Conservation (phyloP, 345 rosid species). For the Acer saccharum region DNA sequence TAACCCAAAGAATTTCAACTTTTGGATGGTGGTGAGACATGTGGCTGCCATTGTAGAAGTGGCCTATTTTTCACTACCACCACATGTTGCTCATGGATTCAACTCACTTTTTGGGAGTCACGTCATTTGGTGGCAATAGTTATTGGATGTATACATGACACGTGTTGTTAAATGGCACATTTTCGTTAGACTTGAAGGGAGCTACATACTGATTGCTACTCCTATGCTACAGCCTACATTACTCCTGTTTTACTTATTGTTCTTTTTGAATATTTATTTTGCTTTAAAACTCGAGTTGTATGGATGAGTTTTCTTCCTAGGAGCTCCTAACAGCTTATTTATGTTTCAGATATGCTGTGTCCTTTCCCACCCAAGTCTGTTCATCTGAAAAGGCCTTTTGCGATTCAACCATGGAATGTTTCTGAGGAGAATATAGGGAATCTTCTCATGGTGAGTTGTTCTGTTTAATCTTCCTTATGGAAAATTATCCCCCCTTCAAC, state of each 20-base stretch:
- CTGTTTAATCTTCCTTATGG: not conserved
- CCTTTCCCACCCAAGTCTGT: conserved; percentile 70
- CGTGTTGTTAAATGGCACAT: not conserved
- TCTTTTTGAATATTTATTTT: not conserved
- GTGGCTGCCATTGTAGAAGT: not conserved
- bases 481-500: not conserved
- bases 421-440: conserved; percentile 86
- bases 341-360: conserved; percentile 57
- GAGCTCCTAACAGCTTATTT: conserved; percentile 13
- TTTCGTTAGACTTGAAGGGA: not conserved
- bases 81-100: not conserved
- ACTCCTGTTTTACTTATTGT: not conserved
- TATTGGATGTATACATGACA: not conserved
- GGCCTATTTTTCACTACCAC: not conserved
- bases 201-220: not conserved
- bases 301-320: conserved; percentile 19
- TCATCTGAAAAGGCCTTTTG: conserved; percentile 65
- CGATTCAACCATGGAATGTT: conserved; percentile 72
- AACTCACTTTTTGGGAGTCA: not conserved
- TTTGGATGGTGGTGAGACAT: not conserved
- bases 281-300: not conserved
- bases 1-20: not conserved
- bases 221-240: not conserved
- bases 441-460: conserved; percentile 82
- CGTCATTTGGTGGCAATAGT: not conserved